Percentiles rank a stretch among this genome's conserved stretches.
Conservation (phyloP, 768 basidiomycete genomes). For the Psilocybe tampanensis region DNA sequence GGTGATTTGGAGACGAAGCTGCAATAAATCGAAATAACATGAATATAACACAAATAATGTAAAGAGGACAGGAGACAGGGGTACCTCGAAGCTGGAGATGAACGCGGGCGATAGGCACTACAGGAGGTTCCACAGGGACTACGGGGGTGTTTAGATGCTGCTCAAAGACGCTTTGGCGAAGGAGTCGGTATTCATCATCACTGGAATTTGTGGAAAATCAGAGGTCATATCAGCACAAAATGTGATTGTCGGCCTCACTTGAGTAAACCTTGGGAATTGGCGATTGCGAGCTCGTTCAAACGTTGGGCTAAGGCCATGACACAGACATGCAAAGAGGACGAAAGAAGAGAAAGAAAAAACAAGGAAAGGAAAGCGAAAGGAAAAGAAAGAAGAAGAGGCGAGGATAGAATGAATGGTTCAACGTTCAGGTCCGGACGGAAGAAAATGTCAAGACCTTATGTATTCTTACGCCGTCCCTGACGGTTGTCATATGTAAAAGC, state of each 20-base stretch:
- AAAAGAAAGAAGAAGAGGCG: background rate
- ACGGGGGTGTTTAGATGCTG: slow-evolving; percentile 43
- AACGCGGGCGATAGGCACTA: slow-evolving; percentile 27
- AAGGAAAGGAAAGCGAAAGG: background rate
- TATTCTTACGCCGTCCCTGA: slow-evolving; percentile 1
- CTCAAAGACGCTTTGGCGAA: slow-evolving; percentile 71
- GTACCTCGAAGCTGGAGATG: slow-evolving; percentile 12
- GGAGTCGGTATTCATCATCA: slow-evolving; percentile 73
- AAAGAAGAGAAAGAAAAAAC: slow-evolving; percentile 4
- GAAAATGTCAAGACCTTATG: slow-evolving; percentile 9
- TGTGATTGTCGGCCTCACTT: slow-evolving; percentile 41
- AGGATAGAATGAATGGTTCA: too few relatives aligned
- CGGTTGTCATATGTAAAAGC: background rate
- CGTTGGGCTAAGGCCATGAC: slow-evolving; percentile 59
- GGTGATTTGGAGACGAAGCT: slow-evolving; percentile 9
- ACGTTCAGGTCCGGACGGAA: background rate
- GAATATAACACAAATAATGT: background rate
- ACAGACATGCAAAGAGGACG: slow-evolving; percentile 26
- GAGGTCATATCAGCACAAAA: background rate
- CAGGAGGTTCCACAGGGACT: slow-evolving; percentile 30
- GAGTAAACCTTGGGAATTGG: slow-evolving; percentile 68
- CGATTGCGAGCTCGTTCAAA: slow-evolving; percentile 67
- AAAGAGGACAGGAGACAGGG: background rate
- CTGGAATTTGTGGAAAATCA: slow-evolving; percentile 32
- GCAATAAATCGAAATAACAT: slow-evolving; percentile 1